phyloP scores from a whole-genome alignment of 768 basidiomycete species.

The Cyathus striatus region DNA sequence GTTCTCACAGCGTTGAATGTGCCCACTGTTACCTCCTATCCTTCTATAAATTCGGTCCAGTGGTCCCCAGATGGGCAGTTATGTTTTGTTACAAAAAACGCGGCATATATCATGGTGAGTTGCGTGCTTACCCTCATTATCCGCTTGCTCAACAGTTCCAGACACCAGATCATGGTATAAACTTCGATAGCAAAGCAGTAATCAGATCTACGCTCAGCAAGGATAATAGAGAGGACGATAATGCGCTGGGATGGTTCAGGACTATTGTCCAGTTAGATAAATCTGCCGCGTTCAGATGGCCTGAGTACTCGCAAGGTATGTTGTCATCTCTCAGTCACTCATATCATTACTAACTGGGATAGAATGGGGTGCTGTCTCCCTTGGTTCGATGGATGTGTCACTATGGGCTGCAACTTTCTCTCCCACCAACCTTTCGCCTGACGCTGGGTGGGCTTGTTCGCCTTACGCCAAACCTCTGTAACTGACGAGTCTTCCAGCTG shows the following conservation, averaged over 20 bases:
- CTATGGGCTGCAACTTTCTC: slow-evolving; percentile 57
- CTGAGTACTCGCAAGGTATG: slow-evolving; percentile 45
- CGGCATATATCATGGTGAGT: slow-evolving; percentile 65
- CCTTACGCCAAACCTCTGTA: background rate
- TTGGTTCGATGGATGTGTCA: slow-evolving; percentile 71
- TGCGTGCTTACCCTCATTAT: background rate
- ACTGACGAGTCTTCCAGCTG: slow-evolving; percentile 38
- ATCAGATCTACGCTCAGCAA: slow-evolving; percentile 34
- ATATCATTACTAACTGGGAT: background rate
- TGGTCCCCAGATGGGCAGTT: slow-evolving; percentile 77
- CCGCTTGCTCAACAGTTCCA: slow-evolving; percentile 17
- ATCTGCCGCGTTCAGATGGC: slow-evolving; percentile 34
- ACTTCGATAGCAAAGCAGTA: slow-evolving; percentile 51
- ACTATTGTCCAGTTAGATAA: slow-evolving; percentile 66
- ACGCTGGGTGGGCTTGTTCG: slow-evolving; percentile 47
- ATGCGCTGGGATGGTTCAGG: slow-evolving; percentile 60
- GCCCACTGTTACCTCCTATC: slow-evolving; percentile 54
- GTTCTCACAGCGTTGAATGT: slow-evolving; percentile 52
- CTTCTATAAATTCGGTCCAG: slow-evolving; percentile 57
- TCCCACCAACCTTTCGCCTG: slow-evolving; percentile 57
- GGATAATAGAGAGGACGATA: slow-evolving; percentile 21
- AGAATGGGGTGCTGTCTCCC: slow-evolving; percentile 66
- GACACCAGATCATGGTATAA: slow-evolving; percentile 76
- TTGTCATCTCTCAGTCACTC: background rate
- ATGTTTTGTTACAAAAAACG: slow-evolving; percentile 58